These are phyloP conservation scores for Rhododendron ovatum DNA, from an alignment of 148 eudicot species.

Conservation along the genomic window DNA sequence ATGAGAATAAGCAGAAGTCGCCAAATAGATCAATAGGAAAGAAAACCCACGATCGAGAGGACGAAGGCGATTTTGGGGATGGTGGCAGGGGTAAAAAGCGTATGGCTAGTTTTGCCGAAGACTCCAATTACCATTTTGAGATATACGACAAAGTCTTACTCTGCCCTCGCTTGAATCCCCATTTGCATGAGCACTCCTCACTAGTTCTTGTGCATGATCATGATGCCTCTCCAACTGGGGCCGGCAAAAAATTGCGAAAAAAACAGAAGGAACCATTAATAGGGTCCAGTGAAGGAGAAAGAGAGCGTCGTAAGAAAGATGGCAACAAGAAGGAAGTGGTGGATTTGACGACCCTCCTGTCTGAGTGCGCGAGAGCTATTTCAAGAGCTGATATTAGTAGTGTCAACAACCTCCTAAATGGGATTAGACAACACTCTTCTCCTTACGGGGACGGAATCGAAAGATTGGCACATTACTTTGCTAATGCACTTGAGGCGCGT, in stretches of 20 bases:
- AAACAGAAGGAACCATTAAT: not conserved
- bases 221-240: not conserved
- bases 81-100: conserved; percentile 36
- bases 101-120: conserved; percentile 32
- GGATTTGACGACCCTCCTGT: conserved; percentile 54
- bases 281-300: not conserved
- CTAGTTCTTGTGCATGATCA: not conserved
- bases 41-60: conserved; percentile 43
- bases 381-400: conserved; percentile 28
- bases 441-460: conserved; percentile 24
- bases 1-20: not conserved
- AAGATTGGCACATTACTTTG: conserved; percentile 36
- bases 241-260: not conserved
- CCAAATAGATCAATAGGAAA: conserved; percentile 22
- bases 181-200: conserved; percentile 4
- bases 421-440: conserved; percentile 27
- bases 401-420: conserved; percentile 39
- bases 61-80: conserved; percentile 16
- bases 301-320: conserved; percentile 11
- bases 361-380: conserved; percentile 59
- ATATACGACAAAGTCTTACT: conserved; percentile 39
- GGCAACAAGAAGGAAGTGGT: conserved; percentile 25
- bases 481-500: conserved; percentile 38
- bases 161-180: conserved; percentile 7
- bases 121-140: conserved; percentile 28